Evolutionary conservation across 129 eudicot genomes (phyloP).

Genomic region (Chrysanthemum seticuspe): DNA sequence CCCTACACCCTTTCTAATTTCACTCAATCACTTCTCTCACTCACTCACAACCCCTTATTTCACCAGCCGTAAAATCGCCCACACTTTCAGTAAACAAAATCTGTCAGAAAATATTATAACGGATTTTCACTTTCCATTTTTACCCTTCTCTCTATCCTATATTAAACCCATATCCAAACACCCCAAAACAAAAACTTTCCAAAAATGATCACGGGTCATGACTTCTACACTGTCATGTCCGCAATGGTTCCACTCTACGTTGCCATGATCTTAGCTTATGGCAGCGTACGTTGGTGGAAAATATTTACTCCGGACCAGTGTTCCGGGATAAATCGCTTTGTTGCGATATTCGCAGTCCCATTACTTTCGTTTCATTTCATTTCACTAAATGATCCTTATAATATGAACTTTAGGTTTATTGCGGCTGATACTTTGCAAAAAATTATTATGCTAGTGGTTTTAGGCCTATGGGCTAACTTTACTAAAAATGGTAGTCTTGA

Average conservation of each 20-base stretch:
- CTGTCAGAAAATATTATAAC: conserved; percentile 35
- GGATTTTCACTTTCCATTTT: conserved; percentile 19
- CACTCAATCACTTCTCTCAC: not conserved
- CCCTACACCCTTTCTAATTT: not conserved
- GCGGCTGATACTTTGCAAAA: conserved; percentile 88
- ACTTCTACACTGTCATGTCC: conserved; percentile 80
- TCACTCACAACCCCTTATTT: not conserved
- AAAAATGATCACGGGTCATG: conserved; percentile 80
- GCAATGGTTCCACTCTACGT: conserved; percentile 87
- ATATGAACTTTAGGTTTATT: conserved; percentile 75
- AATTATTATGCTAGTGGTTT: conserved; percentile 58
- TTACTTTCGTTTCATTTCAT: conserved; percentile 84
- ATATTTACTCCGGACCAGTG: conserved; percentile 91
- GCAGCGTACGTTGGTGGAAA: conserved; percentile 97
- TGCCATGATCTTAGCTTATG: conserved; percentile 93
- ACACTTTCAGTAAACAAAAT: conserved; percentile 29
- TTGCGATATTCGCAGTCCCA: conserved; percentile 87
- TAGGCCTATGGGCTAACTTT: conserved; percentile 58
- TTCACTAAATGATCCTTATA: conserved; percentile 66
- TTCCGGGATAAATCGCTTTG: conserved; percentile 95
- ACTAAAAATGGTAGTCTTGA: conserved; percentile 70
- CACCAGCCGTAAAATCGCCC: conserved; percentile 30
- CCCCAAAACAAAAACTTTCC: not conserved
- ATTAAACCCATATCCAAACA: not conserved
- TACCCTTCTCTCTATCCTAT: not conserved